Evolutionary conservation across 371 early-diverging fungal species (phyloP), one percentile per base, ranked within the genome.

Genomic region (Amoeboaphelidium occidentale): DNA sequence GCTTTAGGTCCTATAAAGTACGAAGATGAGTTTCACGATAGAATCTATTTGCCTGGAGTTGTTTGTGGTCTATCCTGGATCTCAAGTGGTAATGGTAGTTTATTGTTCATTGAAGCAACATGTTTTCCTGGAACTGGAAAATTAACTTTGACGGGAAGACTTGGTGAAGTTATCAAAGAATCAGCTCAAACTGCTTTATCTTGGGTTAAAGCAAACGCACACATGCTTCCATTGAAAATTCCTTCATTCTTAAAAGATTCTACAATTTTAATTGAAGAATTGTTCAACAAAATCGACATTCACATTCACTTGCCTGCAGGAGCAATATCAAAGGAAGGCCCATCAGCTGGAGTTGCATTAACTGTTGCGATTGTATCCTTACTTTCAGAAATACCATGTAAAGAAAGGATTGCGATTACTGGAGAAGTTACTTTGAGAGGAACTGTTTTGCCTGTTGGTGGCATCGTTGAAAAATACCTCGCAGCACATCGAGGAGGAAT

Each of bases 261-360:
- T 17, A 48, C 23, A 2, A 47, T n/a, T n/a, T 42, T 46, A 10
- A 25, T 52, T n/a, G 56, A 43, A 0, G 61, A 64, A 45, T 47
- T 75, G 20, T 58, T 79, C 17, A 71, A 69, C 23, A 57, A 68
- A 3, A 46, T 52, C 46, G 84, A 84, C 61, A 63, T 85, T 2
- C 85, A 87, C 57, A 71, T 85, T 24, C 88, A 88, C 52, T 66
- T 85, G 46, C 88, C 85, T 0, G 67, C 72, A n/a, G 85, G 84
- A 17, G 79, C 80, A 22, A 72, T 71, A 12, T 76, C 79, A 0
- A 84, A 86, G 59, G 87, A 86, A 60, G 84, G 88, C 0, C 86
- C 86, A 26, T 59, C 63, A 57, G 67, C 73, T 3, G 63, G 63
- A 46, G 68, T 84, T 26, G 67, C 87, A 0, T 72, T 87, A 53